Base-by-base conservation (phyloP, 2,329 filamentous ascomycete species). In the Sarocladium brachiariae region DNA sequence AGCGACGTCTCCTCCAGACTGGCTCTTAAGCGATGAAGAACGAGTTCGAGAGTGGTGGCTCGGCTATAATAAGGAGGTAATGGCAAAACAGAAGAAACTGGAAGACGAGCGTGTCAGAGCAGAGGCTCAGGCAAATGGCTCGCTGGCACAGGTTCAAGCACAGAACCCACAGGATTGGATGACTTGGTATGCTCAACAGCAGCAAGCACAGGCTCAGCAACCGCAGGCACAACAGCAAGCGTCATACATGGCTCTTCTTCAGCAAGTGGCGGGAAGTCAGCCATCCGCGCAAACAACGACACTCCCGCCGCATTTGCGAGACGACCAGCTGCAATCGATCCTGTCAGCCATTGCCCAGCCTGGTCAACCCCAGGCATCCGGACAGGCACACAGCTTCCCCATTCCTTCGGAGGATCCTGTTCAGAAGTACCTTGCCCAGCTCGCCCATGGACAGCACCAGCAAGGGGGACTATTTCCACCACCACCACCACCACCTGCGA, bases 1-100 rank as follows among this genome's bases (percentile, higher is more conserved):
- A 13, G 64, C 77, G 2, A 72, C 59, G 1, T 70, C 75, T 38
- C 75, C 79, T 3, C 77, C 80, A 1, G 70, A 71, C 16, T 79
- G 77, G 70, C 70, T 81, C 55, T 64, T 63, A 9, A 63, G 71
- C 19, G 68, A 75, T 27, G 61, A 70, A 2, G 72, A 72, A 27
- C 70, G 70, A 53, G 65, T 73, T 0, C 70, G 71, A 9, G 72
- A 78, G 54, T 83, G 78, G 78, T 74, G 72, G 65, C 62, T 71
- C 10, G 76, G 75, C 0, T 74, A 71, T 54, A 69, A 70, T 50
- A 70, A 66, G 52, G 71, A 71, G 49, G 41, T 60, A 11, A 62
- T 67, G 8, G 59, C 61, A 1, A 67, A 66, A 41, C 64, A 72
- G 43, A 69, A 69, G 50, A 66, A 61, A 47, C 64, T 66, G 24